These are phyloP conservation scores for Suillus clintonianus DNA, from an alignment of 768 basidiomycete genomes.

Conservation along the genomic window DNA sequence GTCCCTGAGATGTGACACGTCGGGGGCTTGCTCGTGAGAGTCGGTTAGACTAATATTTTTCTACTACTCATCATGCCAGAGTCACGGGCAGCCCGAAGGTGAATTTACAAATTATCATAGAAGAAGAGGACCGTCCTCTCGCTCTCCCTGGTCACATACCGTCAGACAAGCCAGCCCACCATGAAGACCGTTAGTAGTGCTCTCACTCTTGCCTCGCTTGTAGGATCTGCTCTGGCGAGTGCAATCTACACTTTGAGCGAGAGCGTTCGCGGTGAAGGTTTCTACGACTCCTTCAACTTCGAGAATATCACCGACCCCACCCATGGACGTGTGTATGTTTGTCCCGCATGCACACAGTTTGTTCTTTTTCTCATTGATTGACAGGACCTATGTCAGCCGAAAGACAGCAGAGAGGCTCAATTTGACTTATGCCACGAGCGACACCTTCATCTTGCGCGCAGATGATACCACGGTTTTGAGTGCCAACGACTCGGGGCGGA, in stretches of 20 bases:
- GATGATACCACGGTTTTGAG: constrained; percentile 26
- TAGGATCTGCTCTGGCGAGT: constrained; percentile 14
- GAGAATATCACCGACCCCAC: constrained; percentile 61
- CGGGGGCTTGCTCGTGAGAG: neutral
- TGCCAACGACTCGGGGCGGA: constrained; percentile 25
- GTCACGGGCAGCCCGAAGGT: neutral
- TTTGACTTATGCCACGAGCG: constrained; percentile 28
- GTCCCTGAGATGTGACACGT: neutral
- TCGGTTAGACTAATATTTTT: neutral
- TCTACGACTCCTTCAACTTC: constrained; percentile 50
- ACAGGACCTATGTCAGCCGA: constrained; percentile 29
- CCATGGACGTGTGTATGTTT: constrained; percentile 62
- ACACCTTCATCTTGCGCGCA: constrained; percentile 32
- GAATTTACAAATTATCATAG: neutral
- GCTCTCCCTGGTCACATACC: neutral
- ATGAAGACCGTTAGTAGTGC: constrained; percentile 17
- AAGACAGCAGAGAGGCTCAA: constrained; percentile 25
- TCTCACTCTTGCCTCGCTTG: constrained; percentile 16
- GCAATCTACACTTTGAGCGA: constrained; percentile 33
- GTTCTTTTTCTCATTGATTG: neutral
- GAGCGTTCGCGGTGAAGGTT: constrained; percentile 47
- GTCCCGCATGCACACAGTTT: neutral
- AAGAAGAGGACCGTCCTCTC: neutral
- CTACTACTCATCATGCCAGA: neutral
- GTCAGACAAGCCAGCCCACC: neutral